phyloP scores from a whole-genome alignment of 805 yeast genomes.

The Suhomyces vadensis region DNA sequence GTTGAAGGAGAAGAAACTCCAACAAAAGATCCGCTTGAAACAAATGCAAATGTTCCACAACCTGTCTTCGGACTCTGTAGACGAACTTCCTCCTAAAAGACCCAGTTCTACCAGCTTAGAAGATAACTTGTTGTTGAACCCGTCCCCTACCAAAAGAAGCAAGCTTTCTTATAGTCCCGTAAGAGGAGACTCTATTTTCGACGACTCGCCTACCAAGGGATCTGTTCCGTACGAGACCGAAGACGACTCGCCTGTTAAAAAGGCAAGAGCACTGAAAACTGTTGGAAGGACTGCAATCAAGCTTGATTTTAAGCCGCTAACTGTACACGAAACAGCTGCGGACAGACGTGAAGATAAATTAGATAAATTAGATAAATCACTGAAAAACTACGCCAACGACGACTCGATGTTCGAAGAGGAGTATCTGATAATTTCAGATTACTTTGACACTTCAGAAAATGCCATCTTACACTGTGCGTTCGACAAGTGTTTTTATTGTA shows the following conservation, averaged over 20 bases:
- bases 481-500: constrained; percentile 26
- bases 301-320: no score
- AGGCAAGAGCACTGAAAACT: no score
- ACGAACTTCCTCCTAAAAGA: not conserved
- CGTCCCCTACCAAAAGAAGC: constrained; percentile 7
- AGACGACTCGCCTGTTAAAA: not conserved
- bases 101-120: not conserved
- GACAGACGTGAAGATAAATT: not conserved
- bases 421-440: constrained; percentile 20
- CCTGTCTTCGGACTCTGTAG: constrained; percentile 3
- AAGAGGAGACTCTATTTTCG: not conserved
- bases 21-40: constrained; percentile 20
- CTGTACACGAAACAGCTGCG: no score
- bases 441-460: not conserved
- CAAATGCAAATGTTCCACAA: constrained; percentile 4
- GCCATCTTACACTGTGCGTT: constrained; percentile 27
- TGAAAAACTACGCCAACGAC: no score
- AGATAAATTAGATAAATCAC: not conserved
- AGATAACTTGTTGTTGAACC: constrained; percentile 5
- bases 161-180: constrained; percentile 5
- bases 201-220: constrained; percentile 7
- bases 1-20: constrained; percentile 8
- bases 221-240: not conserved
- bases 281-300: no score
- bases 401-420: constrained; percentile 30